Evolutionary conservation across 768 basidiomycete genomes (phyloP), one percentile per base, ranked within the genome.

Genomic region (Obba rivulosa): DNA sequence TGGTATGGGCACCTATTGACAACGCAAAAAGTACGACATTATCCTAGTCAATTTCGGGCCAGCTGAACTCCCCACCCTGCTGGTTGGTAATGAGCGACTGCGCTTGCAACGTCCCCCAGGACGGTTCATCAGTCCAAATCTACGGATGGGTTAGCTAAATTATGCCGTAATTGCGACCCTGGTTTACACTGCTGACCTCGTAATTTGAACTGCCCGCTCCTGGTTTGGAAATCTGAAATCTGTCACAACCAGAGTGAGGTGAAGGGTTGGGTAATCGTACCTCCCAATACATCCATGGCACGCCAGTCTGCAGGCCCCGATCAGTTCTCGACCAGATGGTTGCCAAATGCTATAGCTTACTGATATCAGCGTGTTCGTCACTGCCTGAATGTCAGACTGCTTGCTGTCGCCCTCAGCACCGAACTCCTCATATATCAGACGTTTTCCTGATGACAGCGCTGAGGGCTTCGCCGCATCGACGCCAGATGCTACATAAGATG

Each of bases 361-460:
- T 22, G 37, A 17, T n/a, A 48, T 41, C 40, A 48, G 41, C 13
- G 28, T 48, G 28, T 48, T 48, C 4, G 46, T 51, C n/a, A 52
- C 50, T 5, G 38, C 40, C 34, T 52, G 47, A 38, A 52, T 48
- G 10, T 40, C 28, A 42, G 42, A 37, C 35, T 52, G 50, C 31
- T 48, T 48, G 36, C 20, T 52, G 22, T 21, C 21, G n/a, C 50
- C 50, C 10, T 34, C 20, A 3, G 50, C 50, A 24, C 50, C 50
- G 20, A 48, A 52, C 23, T 52, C 50, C 38, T 52, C 50, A 39
- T 52, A 52, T 16, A 52, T 21, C 17, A 52, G 31, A 22, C 50
- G 50, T 46, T 52, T 34, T 9, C 50, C 50, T 17, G 46, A 52
- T 14, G 38, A 22, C 17, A 52, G 16, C 2, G 36, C 50, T 3